Conservation (phyloP, 2,329 filamentous ascomycete genomes). For the Apiospora malaysiana region DNA sequence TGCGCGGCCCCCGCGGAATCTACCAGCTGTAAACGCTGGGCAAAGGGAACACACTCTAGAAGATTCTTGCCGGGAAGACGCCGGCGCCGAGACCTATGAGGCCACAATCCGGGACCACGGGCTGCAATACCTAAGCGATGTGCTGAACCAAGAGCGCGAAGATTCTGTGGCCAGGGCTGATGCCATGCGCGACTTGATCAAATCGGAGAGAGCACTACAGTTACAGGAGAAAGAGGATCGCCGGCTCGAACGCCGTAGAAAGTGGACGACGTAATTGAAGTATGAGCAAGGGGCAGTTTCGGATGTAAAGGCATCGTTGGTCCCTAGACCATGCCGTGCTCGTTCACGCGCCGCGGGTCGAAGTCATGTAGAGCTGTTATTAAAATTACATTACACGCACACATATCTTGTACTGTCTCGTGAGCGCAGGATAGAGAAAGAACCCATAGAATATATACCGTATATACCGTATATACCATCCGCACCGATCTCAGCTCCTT, state of each 20-base stretch:
- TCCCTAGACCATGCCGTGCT: neutral
- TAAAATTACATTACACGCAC: no score
- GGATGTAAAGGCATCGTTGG: neutral
- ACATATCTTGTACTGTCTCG: neutral
- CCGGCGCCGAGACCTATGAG: conserved; percentile 24
- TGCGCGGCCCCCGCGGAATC: neutral
- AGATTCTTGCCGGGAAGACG: neutral
- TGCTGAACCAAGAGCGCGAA: conserved; percentile 30
- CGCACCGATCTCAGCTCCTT: no score
- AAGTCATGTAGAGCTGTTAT: no score
- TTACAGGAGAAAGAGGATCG: conserved; percentile 29
- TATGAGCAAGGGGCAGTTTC: neutral
- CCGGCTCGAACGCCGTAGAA: neutral
- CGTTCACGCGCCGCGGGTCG: no score
- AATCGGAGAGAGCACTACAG: conserved; percentile 32
- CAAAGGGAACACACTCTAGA: neutral
- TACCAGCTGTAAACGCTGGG: neutral
- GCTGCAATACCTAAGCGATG: conserved; percentile 16
- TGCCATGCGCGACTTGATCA: conserved; percentile 37
- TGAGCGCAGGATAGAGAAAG: neutral
- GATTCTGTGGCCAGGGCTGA: conserved; percentile 37
- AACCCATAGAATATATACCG: neutral
- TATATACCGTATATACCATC: neutral
- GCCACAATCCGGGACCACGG: conserved; percentile 26
- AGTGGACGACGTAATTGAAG: conserved; percentile 24